Conservation (phyloP, 2,329 filamentous ascomycete genomes). For the Dryadomyces sulphureus region DNA sequence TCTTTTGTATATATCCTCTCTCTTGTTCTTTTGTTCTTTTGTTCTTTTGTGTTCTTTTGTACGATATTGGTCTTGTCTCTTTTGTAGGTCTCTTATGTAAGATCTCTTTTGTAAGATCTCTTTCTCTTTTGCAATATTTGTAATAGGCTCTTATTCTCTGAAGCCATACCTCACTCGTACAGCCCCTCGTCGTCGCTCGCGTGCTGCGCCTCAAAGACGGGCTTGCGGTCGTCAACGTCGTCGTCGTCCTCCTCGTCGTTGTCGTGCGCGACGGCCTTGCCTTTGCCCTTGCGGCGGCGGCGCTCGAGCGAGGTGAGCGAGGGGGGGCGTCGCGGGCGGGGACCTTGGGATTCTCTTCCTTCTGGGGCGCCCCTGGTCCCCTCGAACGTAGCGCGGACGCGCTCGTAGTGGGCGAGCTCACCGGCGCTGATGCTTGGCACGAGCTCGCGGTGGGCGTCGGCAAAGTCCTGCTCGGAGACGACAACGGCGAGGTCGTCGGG, state of each 20-base stretch:
- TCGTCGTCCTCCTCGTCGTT: conserved; percentile 19
- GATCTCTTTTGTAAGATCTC: too few relatives aligned
- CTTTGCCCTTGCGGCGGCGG: conserved; percentile 18
- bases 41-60: too few relatives aligned
- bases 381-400: conserved; percentile 72
- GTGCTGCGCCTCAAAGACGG: conserved; percentile 33
- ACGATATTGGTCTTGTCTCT: too few relatives aligned
- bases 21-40: neutral
- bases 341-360: too few relatives aligned
- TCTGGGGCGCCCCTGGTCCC: conserved; percentile 31
- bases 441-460: conserved; percentile 66
- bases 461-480: conserved; percentile 81
- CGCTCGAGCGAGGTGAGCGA: neutral
- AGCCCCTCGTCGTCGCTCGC: conserved; percentile 42
- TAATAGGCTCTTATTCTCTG: too few relatives aligned
- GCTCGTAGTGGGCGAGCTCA: conserved; percentile 81
- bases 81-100: too few relatives aligned
- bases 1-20: neutral
- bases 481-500: conserved; percentile 72
- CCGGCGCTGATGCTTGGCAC: conserved; percentile 89
- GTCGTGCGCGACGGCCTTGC: conserved; percentile 16
- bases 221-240: conserved; percentile 13
- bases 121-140: too few relatives aligned
- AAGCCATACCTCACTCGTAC: conserved; percentile 31
- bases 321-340: too few relatives aligned